Evolutionary conservation across 2,329 filamentous ascomycete genomes (phyloP), one percentile per base, ranked within the genome.

Genomic region (Xylariales sp.): DNA sequence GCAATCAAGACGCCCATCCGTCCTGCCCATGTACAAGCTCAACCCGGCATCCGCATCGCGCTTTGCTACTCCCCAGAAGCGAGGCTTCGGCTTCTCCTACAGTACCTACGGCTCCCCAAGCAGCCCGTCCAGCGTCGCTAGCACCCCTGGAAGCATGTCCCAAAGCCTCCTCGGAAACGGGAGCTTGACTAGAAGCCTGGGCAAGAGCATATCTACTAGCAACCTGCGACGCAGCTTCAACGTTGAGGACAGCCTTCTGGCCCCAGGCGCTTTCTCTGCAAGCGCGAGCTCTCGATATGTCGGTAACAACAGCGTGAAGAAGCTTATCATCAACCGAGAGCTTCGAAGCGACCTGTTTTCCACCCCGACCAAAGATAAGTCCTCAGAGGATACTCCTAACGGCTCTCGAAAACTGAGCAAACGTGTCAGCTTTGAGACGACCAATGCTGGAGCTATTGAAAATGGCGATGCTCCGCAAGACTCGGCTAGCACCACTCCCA

Each of bases 41-140:
- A 91, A 88, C 32, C 88, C 89, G 0, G 78, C 80, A 32, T 87
- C 87, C 23, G 82, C 86, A 7, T 84, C 85, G 16, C 84, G 89
- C 33, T 82, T 90, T 40, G 76, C 82, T 20, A 95, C 89, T 0
- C 89, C 90, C 1, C 86, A 89, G 50, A 91, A 88, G 65, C 78
- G 85, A 40, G 88, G 88, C 5, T 96, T 88, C 56, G 91, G 91
- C 3, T 95, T 96, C 59, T 89, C 85, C 2, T 96, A 96, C 63
- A 95, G 89, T 47, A 89, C 83, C 3, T 95, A 95, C 52, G 88
- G 88, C 30, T 90, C 85, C 2, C 89, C 91, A 5, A 80, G 72
- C 40, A 87, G 80, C 49, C 77, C 76, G 16, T 76, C 84, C 5
- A 81, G 83, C 55, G 74, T 70, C 25, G 70, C 77, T 29, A 88